Conservation (phyloP, 805 yeast genomes). For the Debaryomyces castellii region DNA sequence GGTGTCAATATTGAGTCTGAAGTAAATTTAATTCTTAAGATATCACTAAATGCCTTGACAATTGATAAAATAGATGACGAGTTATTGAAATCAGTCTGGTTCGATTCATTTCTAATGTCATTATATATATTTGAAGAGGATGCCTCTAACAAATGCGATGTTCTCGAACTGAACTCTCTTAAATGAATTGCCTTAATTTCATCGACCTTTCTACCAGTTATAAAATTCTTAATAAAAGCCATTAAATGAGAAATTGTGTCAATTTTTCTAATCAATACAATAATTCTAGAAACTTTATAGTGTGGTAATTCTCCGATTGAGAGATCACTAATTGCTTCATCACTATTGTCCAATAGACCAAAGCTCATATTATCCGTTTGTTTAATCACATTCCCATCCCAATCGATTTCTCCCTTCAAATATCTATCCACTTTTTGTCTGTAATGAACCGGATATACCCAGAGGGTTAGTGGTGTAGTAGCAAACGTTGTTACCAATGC, state of each 20-base stretch:
- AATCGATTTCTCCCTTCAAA: slow-evolving; percentile 21
- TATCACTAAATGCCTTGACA: slow-evolving; percentile 32
- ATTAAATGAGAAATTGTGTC: slow-evolving; percentile 34
- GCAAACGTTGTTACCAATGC: slow-evolving; percentile 73
- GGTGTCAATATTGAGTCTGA: slow-evolving; percentile 33
- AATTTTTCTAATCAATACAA: slow-evolving; percentile 27
- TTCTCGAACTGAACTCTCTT: slow-evolving; percentile 62
- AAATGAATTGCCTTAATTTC: slow-evolving; percentile 53
- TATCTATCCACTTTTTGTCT: slow-evolving; percentile 48
- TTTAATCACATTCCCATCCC: slow-evolving; percentile 23
- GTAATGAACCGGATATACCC: slow-evolving; percentile 60
- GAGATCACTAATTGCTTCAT: background rate
- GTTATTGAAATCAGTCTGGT: slow-evolving; percentile 24
- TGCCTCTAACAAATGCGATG: slow-evolving; percentile 68
- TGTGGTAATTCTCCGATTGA: slow-evolving; percentile 15
- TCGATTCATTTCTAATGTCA: slow-evolving; percentile 9
- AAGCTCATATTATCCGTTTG: slow-evolving; percentile 5
- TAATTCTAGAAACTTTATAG: slow-evolving; percentile 23
- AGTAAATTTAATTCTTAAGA: slow-evolving; percentile 25
- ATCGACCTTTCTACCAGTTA: slow-evolving; percentile 15
- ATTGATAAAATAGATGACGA: slow-evolving; percentile 35
- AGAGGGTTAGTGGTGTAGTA: slow-evolving; percentile 73
- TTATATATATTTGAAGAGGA: slow-evolving; percentile 36
- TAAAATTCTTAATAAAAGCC: slow-evolving; percentile 29
- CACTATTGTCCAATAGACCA: background rate